Percentiles rank a stretch among this genome's conserved stretches.
Conservation (phyloP, 495 filamentous ascomycete genomes). For the Aspergillus hancockii region DNA sequence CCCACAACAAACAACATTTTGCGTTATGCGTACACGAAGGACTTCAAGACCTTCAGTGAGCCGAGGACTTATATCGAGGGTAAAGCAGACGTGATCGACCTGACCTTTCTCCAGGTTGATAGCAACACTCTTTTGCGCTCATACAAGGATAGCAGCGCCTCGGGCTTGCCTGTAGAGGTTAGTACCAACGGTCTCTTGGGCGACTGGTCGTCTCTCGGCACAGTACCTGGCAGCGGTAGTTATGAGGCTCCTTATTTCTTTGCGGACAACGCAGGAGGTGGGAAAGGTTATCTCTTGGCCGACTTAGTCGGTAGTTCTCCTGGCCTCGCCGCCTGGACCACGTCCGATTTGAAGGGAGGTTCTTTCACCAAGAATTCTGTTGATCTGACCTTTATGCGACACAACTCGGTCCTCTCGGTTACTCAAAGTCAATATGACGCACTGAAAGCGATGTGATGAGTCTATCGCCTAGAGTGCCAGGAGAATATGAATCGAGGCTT, state of each 20-base stretch:
- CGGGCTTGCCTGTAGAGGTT: constrained; percentile 13
- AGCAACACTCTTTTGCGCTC: constrained; percentile 13
- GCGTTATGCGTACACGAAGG: constrained; percentile 20
- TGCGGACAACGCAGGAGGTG: constrained; percentile 16
- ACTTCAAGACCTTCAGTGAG: constrained; percentile 20
- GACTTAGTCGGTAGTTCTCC: constrained; percentile 16
- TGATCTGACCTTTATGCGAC: constrained; percentile 21
- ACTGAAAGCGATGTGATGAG: constrained; percentile 8
- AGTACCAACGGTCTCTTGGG: constrained; percentile 20
- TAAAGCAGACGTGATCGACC: constrained; percentile 14
- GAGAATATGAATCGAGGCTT: too few species aligned
- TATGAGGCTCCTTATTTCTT: constrained; percentile 21
- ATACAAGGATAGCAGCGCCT: constrained; percentile 11
- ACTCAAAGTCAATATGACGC: constrained; percentile 17
- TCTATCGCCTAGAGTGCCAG: too few species aligned
- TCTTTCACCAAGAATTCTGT: constrained; percentile 8
- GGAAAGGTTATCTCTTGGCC: constrained; percentile 15
- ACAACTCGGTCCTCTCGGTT: constrained; percentile 15
- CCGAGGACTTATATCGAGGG: constrained; percentile 14
- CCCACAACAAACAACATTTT: constrained; percentile 10
- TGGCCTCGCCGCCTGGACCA: constrained; percentile 15
- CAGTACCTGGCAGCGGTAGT: constrained; percentile 11
- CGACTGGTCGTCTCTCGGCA: constrained; percentile 11
- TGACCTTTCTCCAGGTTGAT: constrained; percentile 9
- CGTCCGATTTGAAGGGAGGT: constrained; percentile 8